Evolutionary conservation across 2,329 filamentous ascomycete genomes (phyloP), one percentile per base, ranked within the genome.

Genomic region (Hymenoscyphus repandus): DNA sequence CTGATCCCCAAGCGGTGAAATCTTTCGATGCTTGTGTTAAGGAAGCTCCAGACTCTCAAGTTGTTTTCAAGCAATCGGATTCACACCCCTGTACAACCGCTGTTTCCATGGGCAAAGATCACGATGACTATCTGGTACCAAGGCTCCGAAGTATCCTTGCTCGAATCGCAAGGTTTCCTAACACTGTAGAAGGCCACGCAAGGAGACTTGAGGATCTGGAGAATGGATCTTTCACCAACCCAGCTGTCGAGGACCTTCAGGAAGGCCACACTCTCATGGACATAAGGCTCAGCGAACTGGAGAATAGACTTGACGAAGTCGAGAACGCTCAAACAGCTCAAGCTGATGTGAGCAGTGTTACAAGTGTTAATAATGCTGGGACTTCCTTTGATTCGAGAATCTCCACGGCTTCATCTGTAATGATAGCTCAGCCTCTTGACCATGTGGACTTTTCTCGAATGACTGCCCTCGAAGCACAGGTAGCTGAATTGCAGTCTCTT

Each of bases 181-280:
- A 50, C 7, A 59, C 55, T 30, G 57, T 60, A 15, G 49, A 56
- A 18, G 59, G 64, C 15, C 79, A 90, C 52, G 80, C 81, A 34
- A 74, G 78, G 47, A 82, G 88, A 1, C 66, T 92, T 11, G 83
- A 88, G 44, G 72, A 74, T 49, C 72, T 91, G 5, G 88, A 92
- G 67, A 87, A 77, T 45, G 73, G 78, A 1, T 90, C 85, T 0
- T 88, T 90, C 61, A 80, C 81, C 20, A 75, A 79, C 39, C 74
- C 76, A 15, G 76, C 77, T n/a, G 77, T 86, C 43, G 86, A 90
- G 18, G 83, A 87, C 34, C 79, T 87, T 44, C 72, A 82, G 15
- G 84, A 88, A 17, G 81, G 78, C 48, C 77, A 87, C 59, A 86
- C 90, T 32, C 70, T 80, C 43, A 66, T 80, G 40, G 87, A 90